Conservation (phyloP, 495 filamentous ascomycete genomes). For the Penicillium macrosclerotiorum region DNA sequence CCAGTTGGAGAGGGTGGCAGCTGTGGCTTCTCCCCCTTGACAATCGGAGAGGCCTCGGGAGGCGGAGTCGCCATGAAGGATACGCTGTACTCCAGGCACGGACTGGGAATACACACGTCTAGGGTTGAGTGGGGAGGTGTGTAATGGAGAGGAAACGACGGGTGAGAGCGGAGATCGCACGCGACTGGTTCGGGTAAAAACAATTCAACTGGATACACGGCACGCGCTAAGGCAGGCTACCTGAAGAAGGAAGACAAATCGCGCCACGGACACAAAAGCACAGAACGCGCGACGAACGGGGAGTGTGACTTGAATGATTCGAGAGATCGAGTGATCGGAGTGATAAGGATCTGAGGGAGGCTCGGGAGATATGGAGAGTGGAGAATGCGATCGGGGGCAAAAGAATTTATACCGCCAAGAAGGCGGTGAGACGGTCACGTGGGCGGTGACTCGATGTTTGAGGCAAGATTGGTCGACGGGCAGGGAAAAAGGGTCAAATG, state of each 20-base stretch:
- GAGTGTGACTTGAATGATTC: background rate
- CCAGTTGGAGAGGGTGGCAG: constrained; percentile 42
- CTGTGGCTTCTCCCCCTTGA: constrained; percentile 50
- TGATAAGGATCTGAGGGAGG: constrained; percentile 13
- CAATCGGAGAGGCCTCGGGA: constrained; percentile 39
- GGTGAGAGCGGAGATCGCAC: constrained; percentile 10
- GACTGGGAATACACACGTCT: constrained; percentile 18
- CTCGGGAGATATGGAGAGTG: constrained; percentile 35
- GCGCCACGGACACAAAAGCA: background rate
- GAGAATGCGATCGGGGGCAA: constrained; percentile 46
- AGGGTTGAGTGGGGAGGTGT: background rate
- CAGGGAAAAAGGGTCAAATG: too few relatives aligned
- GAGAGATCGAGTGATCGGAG: background rate
- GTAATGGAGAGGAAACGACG: constrained; percentile 4
- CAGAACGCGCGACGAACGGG: constrained; percentile 5
- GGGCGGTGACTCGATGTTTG: constrained; percentile 25
- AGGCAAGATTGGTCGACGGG: too few relatives aligned
- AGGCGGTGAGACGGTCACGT: constrained; percentile 40
- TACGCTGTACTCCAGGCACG: constrained; percentile 12
- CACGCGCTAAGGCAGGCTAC: constrained; percentile 15
- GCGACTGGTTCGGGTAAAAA: constrained; percentile 9
- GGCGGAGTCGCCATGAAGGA: constrained; percentile 49
- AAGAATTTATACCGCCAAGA: constrained; percentile 50
- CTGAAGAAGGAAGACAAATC: background rate
- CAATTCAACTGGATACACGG: constrained; percentile 19